phyloP scores from a whole-genome alignment of 139 green algal species.

The Haematococcus sp. region DNA sequence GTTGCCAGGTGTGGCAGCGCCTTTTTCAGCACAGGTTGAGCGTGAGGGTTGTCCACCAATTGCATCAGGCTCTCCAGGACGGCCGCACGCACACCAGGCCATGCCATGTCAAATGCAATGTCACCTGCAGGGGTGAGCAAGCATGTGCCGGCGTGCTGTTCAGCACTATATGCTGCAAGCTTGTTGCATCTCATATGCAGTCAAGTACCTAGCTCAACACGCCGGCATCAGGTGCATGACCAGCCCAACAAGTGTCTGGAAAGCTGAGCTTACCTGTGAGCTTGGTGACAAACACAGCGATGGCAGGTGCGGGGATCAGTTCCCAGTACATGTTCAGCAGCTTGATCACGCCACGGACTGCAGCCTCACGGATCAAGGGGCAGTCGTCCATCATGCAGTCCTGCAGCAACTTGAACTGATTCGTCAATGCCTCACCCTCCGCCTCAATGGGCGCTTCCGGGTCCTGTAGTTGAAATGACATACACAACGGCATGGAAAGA shows the following conservation, averaged over 20 bases:
- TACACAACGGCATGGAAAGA: background rate
- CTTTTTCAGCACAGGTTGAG: constrained; percentile 68
- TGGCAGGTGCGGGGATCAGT: constrained; percentile 69
- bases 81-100: constrained; percentile 45
- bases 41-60: constrained; percentile 68
- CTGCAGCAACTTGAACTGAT: constrained; percentile 48
- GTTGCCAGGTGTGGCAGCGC: constrained; percentile 53
- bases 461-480: constrained; percentile 39
- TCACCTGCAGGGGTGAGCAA: constrained; percentile 58
- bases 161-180: too few relatives aligned
- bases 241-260: too few relatives aligned
- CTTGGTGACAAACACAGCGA: constrained; percentile 50
- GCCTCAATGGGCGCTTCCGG: constrained; percentile 51
- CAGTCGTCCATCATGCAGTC: constrained; percentile 57
- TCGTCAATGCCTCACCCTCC: constrained; percentile 58
- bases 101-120: constrained; percentile 61
- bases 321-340: constrained; percentile 82
- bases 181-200: too few relatives aligned
- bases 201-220: too few relatives aligned
- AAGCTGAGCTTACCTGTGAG: constrained; percentile 43
- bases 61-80: constrained; percentile 58
- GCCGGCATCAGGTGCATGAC: too few relatives aligned
- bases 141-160: too few relatives aligned
- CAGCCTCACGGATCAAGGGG: constrained; percentile 60
- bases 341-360: constrained; percentile 45